Conservation (phyloP, 345 rosid species). For the Boechera divaricarpa region DNA sequence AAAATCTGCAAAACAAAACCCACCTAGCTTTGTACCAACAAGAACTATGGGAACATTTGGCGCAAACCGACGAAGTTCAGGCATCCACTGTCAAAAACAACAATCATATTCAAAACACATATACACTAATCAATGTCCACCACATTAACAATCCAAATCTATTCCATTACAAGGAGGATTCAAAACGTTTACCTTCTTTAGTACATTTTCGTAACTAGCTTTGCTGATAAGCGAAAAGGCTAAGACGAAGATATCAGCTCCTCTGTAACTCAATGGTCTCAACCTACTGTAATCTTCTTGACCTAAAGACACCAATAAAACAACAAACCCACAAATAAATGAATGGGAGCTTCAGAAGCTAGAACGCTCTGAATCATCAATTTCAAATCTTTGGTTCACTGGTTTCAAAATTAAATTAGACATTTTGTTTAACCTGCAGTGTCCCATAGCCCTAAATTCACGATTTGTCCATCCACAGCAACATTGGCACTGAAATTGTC, state of each 20-base stretch:
- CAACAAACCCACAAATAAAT: background rate
- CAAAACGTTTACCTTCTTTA: conserved; percentile 72
- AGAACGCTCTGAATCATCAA: conserved; percentile 3
- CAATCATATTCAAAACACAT: conserved; percentile 17
- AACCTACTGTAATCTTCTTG: conserved; percentile 99
- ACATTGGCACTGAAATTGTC: conserved; percentile 99
- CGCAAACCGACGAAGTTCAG: conserved; percentile 93
- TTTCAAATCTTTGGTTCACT: conserved; percentile 2
- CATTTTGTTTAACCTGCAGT: conserved; percentile 76
- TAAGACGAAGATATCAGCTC: conserved; percentile 91
- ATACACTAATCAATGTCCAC: conserved; percentile 15
- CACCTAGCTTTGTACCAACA: conserved; percentile 96
- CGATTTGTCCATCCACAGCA: conserved; percentile 88
- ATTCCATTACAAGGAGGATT: background rate
- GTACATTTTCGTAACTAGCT: conserved; percentile 96
- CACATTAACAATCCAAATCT: conserved; percentile 7
- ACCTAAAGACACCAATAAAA: conserved; percentile 54
- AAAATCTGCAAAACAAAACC: conserved; percentile 3
- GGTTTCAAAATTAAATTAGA: background rate
- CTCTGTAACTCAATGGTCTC: conserved; percentile 97
- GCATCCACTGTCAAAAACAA: conserved; percentile 87
- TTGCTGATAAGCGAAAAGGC: conserved; percentile 93
- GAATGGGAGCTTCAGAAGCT: conserved; percentile 7
- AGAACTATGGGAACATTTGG: conserved; percentile 96
- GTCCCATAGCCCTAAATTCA: conserved; percentile 98